Evolutionary conservation across 352 stramenopile genomes (phyloP), one percentile per base, ranked within the genome.

Genomic region (Phytophthora pini): DNA sequence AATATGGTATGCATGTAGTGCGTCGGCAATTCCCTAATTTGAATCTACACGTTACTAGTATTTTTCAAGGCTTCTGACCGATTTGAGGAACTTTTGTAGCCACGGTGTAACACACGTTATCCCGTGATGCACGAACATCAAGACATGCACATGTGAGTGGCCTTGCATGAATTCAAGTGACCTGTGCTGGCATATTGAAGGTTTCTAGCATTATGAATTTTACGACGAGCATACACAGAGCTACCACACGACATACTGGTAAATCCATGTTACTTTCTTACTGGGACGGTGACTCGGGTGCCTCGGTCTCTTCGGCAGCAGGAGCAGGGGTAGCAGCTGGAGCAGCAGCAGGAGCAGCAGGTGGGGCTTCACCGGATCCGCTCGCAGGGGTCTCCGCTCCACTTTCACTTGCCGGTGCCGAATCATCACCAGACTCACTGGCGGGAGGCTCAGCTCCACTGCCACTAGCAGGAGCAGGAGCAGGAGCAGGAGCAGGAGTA

Each of bases 161-260:
- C 6, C 6, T 34, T 11, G 29, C 29, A 32, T 32, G 7, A 32
- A 10, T 41, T 17, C 36, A 31, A 24, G 5, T 26, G 17, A 10
- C 5, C 31, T 32, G 46, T 38, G 47, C 41, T 52, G 29, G n/a
- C 24, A 50, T 47, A 55, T 59, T 58, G 46, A 68, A 50, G 34
- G 26, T 29, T 59, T 70, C 55, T 74, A 67, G 50, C 46, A 43
- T 63, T 66, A 71, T 71, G 63, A 71, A 71, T 55, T 68, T 65
- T 59, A 71, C 57, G 56, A 56, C 34, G n/a, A 58, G 57, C 57
- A 67, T 53, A 63, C 32, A 65, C 61, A 62, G 50, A 65, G 50
- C 48, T 61, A 67, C 31, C 51, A 60, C 34, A 72, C 40, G 27
- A 26, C 56, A 70, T 56, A 46, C 56, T 26, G 56, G 50, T 61